phyloP scores from a whole-genome alignment of 805 yeast species.

The Myxozyma lipomycoides region DNA sequence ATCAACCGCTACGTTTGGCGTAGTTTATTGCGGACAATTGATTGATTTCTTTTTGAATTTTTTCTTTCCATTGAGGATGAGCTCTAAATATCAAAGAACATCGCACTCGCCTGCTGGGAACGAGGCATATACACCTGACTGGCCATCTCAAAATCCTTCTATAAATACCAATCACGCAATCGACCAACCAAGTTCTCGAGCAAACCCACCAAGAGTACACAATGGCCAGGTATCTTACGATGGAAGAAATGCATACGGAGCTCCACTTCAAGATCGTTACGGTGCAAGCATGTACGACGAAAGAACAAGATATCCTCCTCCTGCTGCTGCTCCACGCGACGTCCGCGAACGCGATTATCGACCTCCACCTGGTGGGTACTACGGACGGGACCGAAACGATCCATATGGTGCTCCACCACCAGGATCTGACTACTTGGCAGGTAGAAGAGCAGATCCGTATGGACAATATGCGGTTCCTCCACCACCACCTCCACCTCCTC shows the following conservation, averaged over 20 bases:
- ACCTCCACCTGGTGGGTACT: not conserved
- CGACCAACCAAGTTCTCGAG: too few species aligned
- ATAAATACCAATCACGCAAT: too few species aligned
- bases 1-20: too few species aligned
- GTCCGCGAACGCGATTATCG: not conserved
- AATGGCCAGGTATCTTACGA: not conserved
- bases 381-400: not conserved
- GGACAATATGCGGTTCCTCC: not conserved
- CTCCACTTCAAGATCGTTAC: not conserved
- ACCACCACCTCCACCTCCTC: slow-evolving; percentile 1
- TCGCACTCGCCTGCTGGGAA: slow-evolving; percentile 9
- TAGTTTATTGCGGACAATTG: too few species aligned
- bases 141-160: too few species aligned
- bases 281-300: not conserved
- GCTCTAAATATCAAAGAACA: slow-evolving; percentile 22
- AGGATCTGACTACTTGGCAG: not conserved
- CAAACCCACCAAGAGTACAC: not conserved
- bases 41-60: too few species aligned
- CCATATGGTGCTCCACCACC: slow-evolving; percentile 2
- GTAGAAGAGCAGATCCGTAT: not conserved
- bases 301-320: not conserved
- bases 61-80: too few species aligned
- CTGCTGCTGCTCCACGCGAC: too few species aligned
- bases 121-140: not conserved
- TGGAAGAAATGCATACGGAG: not conserved